Evolutionary conservation across 2,329 filamentous ascomycete genomes (phyloP).

Genomic region (Fonsecaea monophora): DNA sequence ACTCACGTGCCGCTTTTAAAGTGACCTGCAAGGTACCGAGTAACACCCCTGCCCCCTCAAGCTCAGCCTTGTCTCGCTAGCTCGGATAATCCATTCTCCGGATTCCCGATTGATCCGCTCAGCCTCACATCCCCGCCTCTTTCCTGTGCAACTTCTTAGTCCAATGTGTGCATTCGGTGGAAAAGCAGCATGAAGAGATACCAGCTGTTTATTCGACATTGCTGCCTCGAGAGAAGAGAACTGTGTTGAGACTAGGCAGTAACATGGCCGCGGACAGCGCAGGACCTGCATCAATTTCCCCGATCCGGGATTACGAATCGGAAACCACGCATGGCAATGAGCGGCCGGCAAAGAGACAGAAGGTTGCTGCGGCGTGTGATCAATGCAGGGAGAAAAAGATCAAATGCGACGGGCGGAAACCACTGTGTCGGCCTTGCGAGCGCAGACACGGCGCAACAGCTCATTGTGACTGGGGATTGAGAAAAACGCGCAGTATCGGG

Average conservation of each 20-base stretch:
- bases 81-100: background rate
- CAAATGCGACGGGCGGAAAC: constrained; percentile 48
- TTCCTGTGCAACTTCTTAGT: background rate
- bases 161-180: background rate
- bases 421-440: constrained; percentile 32
- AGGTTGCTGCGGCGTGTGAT: constrained; percentile 44
- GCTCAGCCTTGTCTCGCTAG: background rate
- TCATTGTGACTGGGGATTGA: constrained; percentile 25
- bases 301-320: background rate
- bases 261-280: background rate
- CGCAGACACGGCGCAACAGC: constrained; percentile 12
- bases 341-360: constrained; percentile 21
- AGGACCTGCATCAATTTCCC: background rate
- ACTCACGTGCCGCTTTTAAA: background rate
- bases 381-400: constrained; percentile 52
- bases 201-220: background rate
- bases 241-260: background rate
- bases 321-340: background rate
- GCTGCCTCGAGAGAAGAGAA: too few species aligned
- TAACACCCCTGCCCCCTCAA: background rate
- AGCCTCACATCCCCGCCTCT: background rate
- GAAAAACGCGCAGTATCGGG: constrained; percentile 20
- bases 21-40: too few species aligned
- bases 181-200: background rate
- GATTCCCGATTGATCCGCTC: background rate